Base-by-base conservation (phyloP, 2,329 filamentous ascomycete species). In the Rhynchosporium secalis region DNA sequence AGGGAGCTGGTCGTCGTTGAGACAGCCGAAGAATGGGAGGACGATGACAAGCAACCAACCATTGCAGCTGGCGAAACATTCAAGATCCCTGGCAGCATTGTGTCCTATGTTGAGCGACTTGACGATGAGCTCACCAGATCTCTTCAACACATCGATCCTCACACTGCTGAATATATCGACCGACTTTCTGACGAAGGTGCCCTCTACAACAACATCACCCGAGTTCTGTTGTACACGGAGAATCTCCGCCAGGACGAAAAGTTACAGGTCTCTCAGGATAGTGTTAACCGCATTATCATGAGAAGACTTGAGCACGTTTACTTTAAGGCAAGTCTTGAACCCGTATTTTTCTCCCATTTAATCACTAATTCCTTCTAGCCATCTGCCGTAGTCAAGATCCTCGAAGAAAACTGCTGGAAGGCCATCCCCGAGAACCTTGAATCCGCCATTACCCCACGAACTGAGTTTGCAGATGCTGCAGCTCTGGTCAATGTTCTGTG, bases 81-180 rank as follows among this genome's bases (percentile, higher is more conserved):
- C 83, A 93, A 90, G 80, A 86, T 99, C 62, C 91, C 95, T 26
- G 96, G 95, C 74, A 97, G 92, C 80, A 82, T 98, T 65, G 91
- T 97, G 51, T 98, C 95, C 0, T 96, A 94, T 74, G 86, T 96
- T 38, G 95, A 99, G 83, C 86, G 95, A 74, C 85, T 99, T 26
- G 95, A 99, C 73, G 95, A 99, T 73, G 96, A 99, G 80, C 90
- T 99, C 67, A 96, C 91, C 65, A 89, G 95, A 71, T 97, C 95
- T n/a, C 83, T 99, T 58, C 95, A 99, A 78, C 91, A 89, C 78
- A 97, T 99, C 73, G 95, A 99, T 76, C 96, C 95, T 62, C 95
- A 99, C 79, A 99, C 95, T 46, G 95, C 95, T 36, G 95, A 99
- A 79, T 99, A 99, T 75, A 96, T 99, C 66, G 95, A 99, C 76